These are phyloP conservation scores for Boletus smithii DNA, from an alignment of 1,284 basidiomycete species.

Conservation along the genomic window DNA sequence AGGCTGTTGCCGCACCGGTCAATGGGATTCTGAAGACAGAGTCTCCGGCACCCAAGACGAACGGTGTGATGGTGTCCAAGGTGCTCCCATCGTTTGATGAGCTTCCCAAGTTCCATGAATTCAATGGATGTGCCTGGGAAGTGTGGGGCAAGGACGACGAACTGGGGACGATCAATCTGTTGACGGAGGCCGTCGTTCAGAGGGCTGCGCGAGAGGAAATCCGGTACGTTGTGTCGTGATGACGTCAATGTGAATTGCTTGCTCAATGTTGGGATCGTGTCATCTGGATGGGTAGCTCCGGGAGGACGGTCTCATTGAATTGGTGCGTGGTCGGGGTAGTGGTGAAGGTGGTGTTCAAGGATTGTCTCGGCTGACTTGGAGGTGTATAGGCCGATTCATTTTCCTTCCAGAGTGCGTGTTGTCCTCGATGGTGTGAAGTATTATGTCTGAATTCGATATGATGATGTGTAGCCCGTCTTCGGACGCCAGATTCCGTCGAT, in stretches of 20 bases:
- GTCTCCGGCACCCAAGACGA: not conserved
- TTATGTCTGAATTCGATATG: slow-evolving; percentile 1
- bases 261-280: not conserved
- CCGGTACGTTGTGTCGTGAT: slow-evolving; percentile 39
- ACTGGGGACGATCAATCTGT: slow-evolving; percentile 66
- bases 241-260: not conserved
- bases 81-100: slow-evolving; percentile 58
- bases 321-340: slow-evolving; percentile 42
- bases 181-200: slow-evolving; percentile 63
- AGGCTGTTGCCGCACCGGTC: not conserved
- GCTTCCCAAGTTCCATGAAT: slow-evolving; percentile 54
- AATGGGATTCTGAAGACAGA: not conserved
- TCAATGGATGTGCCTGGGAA: slow-evolving; percentile 66
- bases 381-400: slow-evolving; percentile 57
- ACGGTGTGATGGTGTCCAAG: not conserved
- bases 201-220: slow-evolving; percentile 63
- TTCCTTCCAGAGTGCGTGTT: slow-evolving; percentile 52
- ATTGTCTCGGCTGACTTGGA: slow-evolving; percentile 1
- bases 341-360: not conserved
- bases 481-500: slow-evolving; percentile 52
- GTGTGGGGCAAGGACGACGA: slow-evolving; percentile 71
- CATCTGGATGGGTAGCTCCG: slow-evolving; percentile 35
- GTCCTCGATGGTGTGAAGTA: not conserved
- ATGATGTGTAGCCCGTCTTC: slow-evolving; percentile 49
- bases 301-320: slow-evolving; percentile 57